A percentile compares a stretch with the other conserved stretches of the same genome.
These are phyloP conservation scores for Diaporthe eres DNA, from an alignment of 2,329 filamentous ascomycete species.

Conservation along the genomic window DNA sequence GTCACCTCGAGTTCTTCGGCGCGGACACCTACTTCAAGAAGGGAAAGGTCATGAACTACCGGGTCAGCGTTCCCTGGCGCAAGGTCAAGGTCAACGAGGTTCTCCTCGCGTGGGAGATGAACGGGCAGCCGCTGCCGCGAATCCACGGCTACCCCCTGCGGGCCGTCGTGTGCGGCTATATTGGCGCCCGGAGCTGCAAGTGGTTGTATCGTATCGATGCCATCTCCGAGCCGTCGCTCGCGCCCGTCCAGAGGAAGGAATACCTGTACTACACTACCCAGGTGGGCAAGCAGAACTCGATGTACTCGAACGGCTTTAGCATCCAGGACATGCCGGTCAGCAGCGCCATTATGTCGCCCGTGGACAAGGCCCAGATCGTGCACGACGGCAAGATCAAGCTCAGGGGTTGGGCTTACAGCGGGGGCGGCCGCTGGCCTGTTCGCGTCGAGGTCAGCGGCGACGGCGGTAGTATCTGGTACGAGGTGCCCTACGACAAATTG, in stretches of 20 bases:
- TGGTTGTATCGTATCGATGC: conserved; percentile 75
- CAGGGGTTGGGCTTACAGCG: conserved; percentile 72
- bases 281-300: conserved; percentile 76
- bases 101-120: conserved; percentile 80
- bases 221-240: conserved; percentile 67
- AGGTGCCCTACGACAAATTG: conserved; percentile 71
- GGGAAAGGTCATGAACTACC: conserved; percentile 75
- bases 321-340: conserved; percentile 82
- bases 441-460: conserved; percentile 75
- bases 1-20: conserved; percentile 78
- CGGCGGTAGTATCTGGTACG: conserved; percentile 76
- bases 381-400: conserved; percentile 71
- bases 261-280: conserved; percentile 80
- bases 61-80: conserved; percentile 75
- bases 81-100: conserved; percentile 79
- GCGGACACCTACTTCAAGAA: conserved; percentile 83
- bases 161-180: conserved; percentile 75
- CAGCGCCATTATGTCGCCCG: conserved; percentile 75
- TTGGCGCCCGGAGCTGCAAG: conserved; percentile 75
- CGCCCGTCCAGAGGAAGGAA: conserved; percentile 75
- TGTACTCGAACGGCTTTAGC: conserved; percentile 71
- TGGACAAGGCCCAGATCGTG: conserved; percentile 71
- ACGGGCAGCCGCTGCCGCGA: conserved; percentile 72
- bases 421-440: conserved; percentile 71
- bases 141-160: conserved; percentile 78